Percentiles rank a stretch among this genome's conserved stretches.
These are phyloP conservation scores for Pyricularia grisea DNA, from an alignment of 2,329 filamentous ascomycete genomes.

Conservation along the genomic window DNA sequence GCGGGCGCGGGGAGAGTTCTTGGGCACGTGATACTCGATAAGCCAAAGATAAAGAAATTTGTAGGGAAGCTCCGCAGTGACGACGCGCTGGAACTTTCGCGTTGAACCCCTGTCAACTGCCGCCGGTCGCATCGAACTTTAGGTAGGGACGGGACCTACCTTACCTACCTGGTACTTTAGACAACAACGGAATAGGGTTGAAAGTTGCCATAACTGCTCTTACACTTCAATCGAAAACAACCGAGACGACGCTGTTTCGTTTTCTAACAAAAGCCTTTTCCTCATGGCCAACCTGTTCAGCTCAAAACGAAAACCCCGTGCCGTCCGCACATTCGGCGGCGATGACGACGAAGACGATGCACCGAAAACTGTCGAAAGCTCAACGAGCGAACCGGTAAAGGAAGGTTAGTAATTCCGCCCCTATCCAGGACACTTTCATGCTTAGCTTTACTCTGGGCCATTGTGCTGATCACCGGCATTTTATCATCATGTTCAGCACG, in stretches of 20 bases:
- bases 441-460: slow-evolving; percentile 13
- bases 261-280: neutral
- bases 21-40: neutral
- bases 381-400: slow-evolving; percentile 17
- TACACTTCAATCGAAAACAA: neutral
- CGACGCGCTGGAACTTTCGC: neutral
- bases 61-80: neutral
- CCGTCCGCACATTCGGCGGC: slow-evolving; percentile 62
- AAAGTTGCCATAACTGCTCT: neutral
- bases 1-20: neutral
- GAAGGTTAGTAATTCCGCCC: slow-evolving; percentile 25
- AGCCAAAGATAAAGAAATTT: neutral
- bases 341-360: slow-evolving; percentile 27
- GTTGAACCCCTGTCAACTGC: neutral
- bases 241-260: neutral
- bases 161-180: too few species aligned
- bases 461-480: slow-evolving; percentile 19
- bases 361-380: slow-evolving; percentile 5
- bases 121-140: neutral
- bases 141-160: neutral
- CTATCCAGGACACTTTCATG: slow-evolving; percentile 8
- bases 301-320: slow-evolving; percentile 60
- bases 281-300: slow-evolving; percentile 26
- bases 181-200: neutral
- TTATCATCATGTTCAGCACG: slow-evolving; percentile 8